phyloP scores from a whole-genome alignment of 2,329 filamentous ascomycete species.

The Calonectria leucothoes region DNA sequence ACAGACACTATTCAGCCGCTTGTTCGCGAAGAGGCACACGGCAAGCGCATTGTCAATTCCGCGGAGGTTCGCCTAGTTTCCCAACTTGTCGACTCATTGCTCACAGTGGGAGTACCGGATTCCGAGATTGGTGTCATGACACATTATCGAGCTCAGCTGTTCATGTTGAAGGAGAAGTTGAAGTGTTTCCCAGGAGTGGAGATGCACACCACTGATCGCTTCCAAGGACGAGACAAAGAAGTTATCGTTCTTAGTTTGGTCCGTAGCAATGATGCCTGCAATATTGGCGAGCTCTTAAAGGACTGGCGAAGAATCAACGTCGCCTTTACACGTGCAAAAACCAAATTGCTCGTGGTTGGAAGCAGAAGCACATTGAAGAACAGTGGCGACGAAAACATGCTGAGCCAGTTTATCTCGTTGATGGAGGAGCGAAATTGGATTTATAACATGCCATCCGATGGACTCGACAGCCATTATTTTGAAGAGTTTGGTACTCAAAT shows the following conservation, averaged over 20 bases:
- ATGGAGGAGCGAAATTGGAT: conserved; percentile 86
- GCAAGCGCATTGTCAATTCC: conserved; percentile 88
- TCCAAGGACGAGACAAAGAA: conserved; percentile 96
- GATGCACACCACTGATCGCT: conserved; percentile 97
- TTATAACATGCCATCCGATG: conserved; percentile 75
- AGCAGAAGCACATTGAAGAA: conserved; percentile 83
- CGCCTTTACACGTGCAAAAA: conserved; percentile 91
- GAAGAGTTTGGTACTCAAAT: conserved; percentile 66
- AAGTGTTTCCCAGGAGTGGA: conserved; percentile 75
- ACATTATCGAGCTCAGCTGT: conserved; percentile 93
- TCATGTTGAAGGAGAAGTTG: conserved; percentile 81
- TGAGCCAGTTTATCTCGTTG: conserved; percentile 79
- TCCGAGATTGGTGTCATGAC: conserved; percentile 93
- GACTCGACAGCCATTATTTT: conserved; percentile 76
- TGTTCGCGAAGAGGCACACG: conserved; percentile 78
- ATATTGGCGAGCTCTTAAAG: conserved; percentile 89
- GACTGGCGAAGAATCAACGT: conserved; percentile 97
- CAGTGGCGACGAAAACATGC: conserved; percentile 78
- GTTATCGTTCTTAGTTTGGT: conserved; percentile 90
- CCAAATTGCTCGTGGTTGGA: conserved; percentile 90
- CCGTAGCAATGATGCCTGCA: conserved; percentile 82
- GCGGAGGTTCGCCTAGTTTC: conserved; percentile 82
- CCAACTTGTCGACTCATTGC: conserved; percentile 83
- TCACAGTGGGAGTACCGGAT: conserved; percentile 79
- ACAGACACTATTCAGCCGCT: conserved; percentile 78